phyloP scores from a whole-genome alignment of 208 protist genomes.

The Leptomonas pyrrhocoris region DNA sequence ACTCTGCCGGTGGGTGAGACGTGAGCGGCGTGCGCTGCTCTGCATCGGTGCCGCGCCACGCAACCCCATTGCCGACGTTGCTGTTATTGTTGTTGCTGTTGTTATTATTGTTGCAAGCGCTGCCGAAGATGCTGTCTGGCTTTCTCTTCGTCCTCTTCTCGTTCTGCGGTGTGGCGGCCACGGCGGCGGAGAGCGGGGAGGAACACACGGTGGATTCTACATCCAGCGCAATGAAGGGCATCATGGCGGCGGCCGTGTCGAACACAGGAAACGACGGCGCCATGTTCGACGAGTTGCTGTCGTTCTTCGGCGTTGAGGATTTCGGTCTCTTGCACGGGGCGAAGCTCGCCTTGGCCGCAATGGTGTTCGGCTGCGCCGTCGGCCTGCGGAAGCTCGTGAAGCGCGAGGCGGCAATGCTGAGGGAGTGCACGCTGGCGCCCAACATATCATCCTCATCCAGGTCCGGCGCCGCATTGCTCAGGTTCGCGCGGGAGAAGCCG shows the following conservation, averaged over 20 bases:
- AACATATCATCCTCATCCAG: not conserved
- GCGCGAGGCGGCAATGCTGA: not conserved
- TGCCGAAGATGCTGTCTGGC: not conserved
- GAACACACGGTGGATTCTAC: not conserved
- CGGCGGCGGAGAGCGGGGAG: not conserved
- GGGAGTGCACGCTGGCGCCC: slow-evolving; percentile 6
- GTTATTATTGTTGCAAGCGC: not conserved
- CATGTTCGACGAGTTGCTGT: not conserved
- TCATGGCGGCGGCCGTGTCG: not conserved
- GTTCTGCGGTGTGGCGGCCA: not conserved
- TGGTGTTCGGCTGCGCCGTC: not conserved
- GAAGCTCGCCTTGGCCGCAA: not conserved
- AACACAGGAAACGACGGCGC: slow-evolving; percentile 2
- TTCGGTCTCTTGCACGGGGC: not conserved
- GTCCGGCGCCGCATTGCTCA: not conserved
- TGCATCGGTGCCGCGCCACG: not conserved
- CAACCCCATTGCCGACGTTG: not conserved
- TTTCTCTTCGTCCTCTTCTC: not conserved
- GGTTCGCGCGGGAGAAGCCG: not conserved
- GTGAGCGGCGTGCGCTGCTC: not conserved
- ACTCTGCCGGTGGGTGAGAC: not conserved
- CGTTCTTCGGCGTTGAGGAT: not conserved
- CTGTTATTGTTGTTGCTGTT: not conserved
- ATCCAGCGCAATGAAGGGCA: not conserved
- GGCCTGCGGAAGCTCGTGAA: not conserved